Percentiles rank a stretch among this genome's conserved stretches.
Conservation (phyloP, 2,329 filamentous ascomycete genomes). For the Hawksworthiomyces lignivorus region DNA sequence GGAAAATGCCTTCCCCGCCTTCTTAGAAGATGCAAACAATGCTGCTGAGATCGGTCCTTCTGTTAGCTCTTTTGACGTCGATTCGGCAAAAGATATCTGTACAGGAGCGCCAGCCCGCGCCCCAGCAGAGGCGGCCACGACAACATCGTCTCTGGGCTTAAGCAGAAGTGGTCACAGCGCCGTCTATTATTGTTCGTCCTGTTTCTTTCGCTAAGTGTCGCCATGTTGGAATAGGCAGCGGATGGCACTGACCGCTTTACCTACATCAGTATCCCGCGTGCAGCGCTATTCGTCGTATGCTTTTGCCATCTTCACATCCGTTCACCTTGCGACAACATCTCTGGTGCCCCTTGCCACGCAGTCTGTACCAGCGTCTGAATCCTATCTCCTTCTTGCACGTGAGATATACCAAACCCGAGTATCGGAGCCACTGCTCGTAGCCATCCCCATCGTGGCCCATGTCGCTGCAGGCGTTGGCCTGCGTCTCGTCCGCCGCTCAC, state of each 20-base stretch:
- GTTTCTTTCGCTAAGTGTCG: too few species aligned
- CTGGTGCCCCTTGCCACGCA: slow-evolving; percentile 68
- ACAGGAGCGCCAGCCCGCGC: too few species aligned
- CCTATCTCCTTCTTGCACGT: slow-evolving; percentile 81
- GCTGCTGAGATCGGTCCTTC: too few species aligned
- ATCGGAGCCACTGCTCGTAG: slow-evolving; percentile 72
- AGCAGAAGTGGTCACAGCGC: slow-evolving; percentile 57
- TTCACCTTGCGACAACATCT: slow-evolving; percentile 77
- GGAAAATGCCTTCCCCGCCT: slow-evolving; percentile 39
- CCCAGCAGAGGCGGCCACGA: background rate
- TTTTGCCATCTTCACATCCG: slow-evolving; percentile 65
- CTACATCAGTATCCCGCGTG: slow-evolving; percentile 55
- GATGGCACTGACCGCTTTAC: too few species aligned
- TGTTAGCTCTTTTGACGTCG: too few species aligned
- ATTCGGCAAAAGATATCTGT: too few species aligned
- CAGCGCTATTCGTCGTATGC: slow-evolving; percentile 88
- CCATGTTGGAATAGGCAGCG: background rate
- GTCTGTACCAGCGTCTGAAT: slow-evolving; percentile 68
- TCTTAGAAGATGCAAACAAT: too few species aligned
- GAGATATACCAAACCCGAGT: slow-evolving; percentile 84
- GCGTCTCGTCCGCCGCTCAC: slow-evolving; percentile 64
- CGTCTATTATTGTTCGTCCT: slow-evolving; percentile 42
- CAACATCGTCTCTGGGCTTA: slow-evolving; percentile 41
- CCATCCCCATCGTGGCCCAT: slow-evolving; percentile 66
- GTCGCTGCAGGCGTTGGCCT: slow-evolving; percentile 69